Evolutionary conservation across 805 yeast genomes (phyloP), one percentile per base, ranked within the genome.

Genomic region (Maudiozyma serrabonitensis): DNA sequence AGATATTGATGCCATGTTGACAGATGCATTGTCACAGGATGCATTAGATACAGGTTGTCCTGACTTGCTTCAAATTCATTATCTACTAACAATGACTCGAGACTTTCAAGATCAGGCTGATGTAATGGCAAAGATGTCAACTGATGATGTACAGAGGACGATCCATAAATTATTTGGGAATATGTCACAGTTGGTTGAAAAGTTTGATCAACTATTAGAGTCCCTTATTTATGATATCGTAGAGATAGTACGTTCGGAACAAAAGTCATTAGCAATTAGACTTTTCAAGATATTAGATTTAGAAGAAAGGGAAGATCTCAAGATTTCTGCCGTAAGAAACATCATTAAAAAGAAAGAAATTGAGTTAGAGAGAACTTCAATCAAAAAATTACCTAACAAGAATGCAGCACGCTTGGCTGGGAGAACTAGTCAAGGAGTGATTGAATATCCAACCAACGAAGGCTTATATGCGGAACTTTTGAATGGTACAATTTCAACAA

Each of bases 271-370:
- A 54, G 80, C 87, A 1, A 81, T 82, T 37, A 79, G 90, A 47
- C 63, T 85, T 44, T 81, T 88, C 41, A 85, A 87, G 55, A 78
- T 93, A 16, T 73, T 93, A 41, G 95, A 89, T 54, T 74, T 71
- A 54, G 99, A 93, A 65, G 87, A 84, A 55, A 72, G 76, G 28
- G 88, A 87, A 59, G 99, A 93, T 60, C 64, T 81, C 52, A 80
- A 82, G 46, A 73, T 72, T 21, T 62, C 60, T 7, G 66, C 70
- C 1, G 60, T 70, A 4, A 58, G 69, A 49, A 59, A 61, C 47
- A 57, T 67, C 54, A 49, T 57, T 49, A 63, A 57, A 43, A 64
- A 65, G 51, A 60, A 62, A 42, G 67, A 64, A 46, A 48, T 59
- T 7, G 66, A 62, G 40, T 39, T 54, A n/a, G 64, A 62, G 41